Conservation (phyloP, 2,329 filamentous ascomycete genomes). For the Phyllosticta citribraziliensis region DNA sequence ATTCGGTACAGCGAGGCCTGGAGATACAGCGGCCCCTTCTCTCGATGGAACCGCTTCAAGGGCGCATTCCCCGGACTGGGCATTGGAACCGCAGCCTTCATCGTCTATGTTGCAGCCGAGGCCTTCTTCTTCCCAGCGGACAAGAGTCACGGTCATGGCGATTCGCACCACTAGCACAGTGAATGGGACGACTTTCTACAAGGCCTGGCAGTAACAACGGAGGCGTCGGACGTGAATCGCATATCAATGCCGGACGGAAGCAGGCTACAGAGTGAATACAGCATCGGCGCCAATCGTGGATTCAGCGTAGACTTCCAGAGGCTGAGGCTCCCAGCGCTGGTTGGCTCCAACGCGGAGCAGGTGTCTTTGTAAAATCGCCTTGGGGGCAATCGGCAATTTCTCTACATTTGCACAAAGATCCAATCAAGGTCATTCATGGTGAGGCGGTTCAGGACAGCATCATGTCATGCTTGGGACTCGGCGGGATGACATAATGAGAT, state of each 20-base stretch:
- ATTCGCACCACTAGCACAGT: conserved; percentile 15
- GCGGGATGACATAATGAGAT: background rate
- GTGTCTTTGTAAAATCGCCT: background rate
- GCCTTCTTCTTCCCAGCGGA: conserved; percentile 71
- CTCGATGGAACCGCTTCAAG: conserved; percentile 81
- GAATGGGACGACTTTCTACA: background rate
- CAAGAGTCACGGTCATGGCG: conserved; percentile 22
- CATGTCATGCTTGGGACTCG: background rate
- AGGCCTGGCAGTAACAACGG: background rate
- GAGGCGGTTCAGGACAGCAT: background rate
- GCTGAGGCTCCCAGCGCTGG: background rate
- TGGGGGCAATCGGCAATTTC: background rate
- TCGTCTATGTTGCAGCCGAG: conserved; percentile 82
- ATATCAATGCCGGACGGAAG: background rate
- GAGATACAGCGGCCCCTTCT: conserved; percentile 86
- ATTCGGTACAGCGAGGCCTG: conserved; percentile 65
- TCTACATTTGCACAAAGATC: background rate
- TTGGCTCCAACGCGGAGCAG: background rate
- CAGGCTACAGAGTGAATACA: background rate
- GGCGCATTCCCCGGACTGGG: conserved; percentile 80
- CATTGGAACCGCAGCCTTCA: conserved; percentile 84
- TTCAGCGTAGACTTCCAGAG: background rate
- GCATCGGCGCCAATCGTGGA: background rate
- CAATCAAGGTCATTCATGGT: background rate
- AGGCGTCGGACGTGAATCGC: background rate